Base-by-base conservation (phyloP, 2,329 filamentous ascomycete species). In the Fusarium nisikadoi region DNA sequence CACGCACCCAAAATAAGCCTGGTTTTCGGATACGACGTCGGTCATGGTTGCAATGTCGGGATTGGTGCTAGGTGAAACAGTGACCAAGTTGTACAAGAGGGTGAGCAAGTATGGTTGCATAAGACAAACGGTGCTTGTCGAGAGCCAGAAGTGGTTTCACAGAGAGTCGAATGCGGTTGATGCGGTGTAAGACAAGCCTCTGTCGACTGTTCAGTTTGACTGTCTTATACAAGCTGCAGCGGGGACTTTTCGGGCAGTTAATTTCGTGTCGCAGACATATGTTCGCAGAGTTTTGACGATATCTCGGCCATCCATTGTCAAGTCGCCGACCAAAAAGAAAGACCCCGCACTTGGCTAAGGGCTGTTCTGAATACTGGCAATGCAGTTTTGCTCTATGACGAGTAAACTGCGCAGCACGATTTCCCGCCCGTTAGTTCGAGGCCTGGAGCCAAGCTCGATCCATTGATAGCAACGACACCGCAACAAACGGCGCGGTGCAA, bases 1-100 rank as follows among this genome's bases (percentile, higher is more conserved):
- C 49, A 78, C 83, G 76, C 75, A 85, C 84, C 84, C 81, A 79
- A 85, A 86, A 65, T 81, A 81, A 38, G 78, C 77, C 78, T 83
- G 78, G 74, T 86, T 85, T 35, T 76, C 72, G 39, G 76, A 75
- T 20, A 79, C 65, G 23, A 78, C 63, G 63, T 79, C 78, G 39
- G 80, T 65, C 81, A 83, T 83, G 61, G 45, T 61, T 50, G 56
- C 56, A 52, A 59, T 42, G 62, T 79, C 75, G 38, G 80, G 69
- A 79, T 80, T 80, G 60, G 33, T 52, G 57, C 50, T 47, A 66
- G 49, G 39, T 62, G 52, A 58, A 55, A 63, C 46, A 29, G 61
- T 36, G 62, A 61, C 45, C 39, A 71, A 54, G 53, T 54, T 63
- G 43, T 68, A 35, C 39, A 55, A 50, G 59, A 72, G 39, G 19